Base-by-base conservation (phyloP, 2,329 filamentous ascomycete genomes). In the Clonostachys sp. region DNA sequence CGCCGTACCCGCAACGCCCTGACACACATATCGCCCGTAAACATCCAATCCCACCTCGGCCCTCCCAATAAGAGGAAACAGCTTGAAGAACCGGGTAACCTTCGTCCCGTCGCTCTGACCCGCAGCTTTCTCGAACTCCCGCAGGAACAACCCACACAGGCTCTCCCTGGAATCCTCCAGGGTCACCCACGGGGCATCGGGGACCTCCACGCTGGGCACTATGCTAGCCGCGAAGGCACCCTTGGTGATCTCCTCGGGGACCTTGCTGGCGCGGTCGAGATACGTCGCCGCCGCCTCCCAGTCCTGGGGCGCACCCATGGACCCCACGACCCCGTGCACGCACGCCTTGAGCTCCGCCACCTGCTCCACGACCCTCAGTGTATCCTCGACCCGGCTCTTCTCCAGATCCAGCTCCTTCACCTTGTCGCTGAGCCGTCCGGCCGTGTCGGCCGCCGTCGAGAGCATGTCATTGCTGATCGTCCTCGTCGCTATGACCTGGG, bases 261-360 rank as follows among this genome's bases (percentile, higher is more conserved):
- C 84, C 55, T 87, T 84, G 50, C 84, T 84, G 7, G 94, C 91
- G 41, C 92, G 82, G 53, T 87, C 83, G 49, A 99, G 78, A 65
- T 97, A 97, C 42, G 81, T 87, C 3, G 94, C 94, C 5, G 94
- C 94, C 4, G 90, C 94, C 67, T 99, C 94, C 94, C 94, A 99
- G 71, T 99, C 94, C 67, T 99, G 94, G 40, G 94, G 90, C 5
- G 91, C 92, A 34, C 92, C 94, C 94, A 99, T 99, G 50, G 89
- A 95, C 16, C 91, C 94, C 24, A 92, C 85, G 12, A 97, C 91
- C 41, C 94, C 94, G 50, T 96, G 83, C 35, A 97, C 89, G 63
- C 94, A 99, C 9, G 94, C 89, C 70, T 97, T 97, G 54, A 99
- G 84, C 74, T 99, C 94, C 6, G 89, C 88, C 13, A 99, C 92